Evolutionary conservation across 129 eudicot genomes (phyloP).

Genomic region (Arctium lappa): DNA sequence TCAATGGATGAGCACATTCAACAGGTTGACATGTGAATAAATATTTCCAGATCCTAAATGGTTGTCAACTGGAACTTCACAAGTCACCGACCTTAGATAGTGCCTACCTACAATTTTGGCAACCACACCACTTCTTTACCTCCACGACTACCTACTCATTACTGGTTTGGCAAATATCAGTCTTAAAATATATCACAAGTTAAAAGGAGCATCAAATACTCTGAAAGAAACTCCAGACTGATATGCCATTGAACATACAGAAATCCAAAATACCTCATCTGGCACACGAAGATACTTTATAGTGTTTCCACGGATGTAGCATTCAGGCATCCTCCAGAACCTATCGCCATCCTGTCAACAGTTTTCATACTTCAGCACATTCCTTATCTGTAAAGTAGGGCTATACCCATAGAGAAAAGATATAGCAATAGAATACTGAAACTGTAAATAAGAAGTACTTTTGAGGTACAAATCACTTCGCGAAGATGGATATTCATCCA

Average conservation of each 20-base stretch:
- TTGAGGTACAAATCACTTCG: conserved; percentile 81
- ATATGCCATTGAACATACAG: background rate
- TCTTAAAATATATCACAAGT: background rate
- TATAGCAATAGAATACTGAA: background rate
- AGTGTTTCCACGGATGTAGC: conserved; percentile 68
- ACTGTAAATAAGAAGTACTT: conserved; percentile 25
- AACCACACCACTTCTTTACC: background rate
- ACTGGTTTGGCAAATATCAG: background rate
- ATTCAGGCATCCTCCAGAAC: conserved; percentile 66
- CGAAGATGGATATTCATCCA: conserved; percentile 97
- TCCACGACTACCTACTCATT: background rate
- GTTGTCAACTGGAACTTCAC: background rate
- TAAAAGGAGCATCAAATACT: background rate
- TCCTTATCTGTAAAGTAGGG: background rate
- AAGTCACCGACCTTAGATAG: background rate
- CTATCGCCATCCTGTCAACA: conserved; percentile 61
- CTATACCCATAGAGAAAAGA: background rate
- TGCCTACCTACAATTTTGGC: background rate
- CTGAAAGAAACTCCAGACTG: background rate
- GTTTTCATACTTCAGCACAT: background rate
- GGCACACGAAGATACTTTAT: conserved; percentile 73
- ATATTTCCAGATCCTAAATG: background rate
- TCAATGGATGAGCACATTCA: background rate
- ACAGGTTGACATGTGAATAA: background rate
- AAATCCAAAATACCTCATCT: conserved; percentile 45